Evolutionary conservation across 768 basidiomycete species (phyloP).

Genomic region (Kondoa malvinella): DNA sequence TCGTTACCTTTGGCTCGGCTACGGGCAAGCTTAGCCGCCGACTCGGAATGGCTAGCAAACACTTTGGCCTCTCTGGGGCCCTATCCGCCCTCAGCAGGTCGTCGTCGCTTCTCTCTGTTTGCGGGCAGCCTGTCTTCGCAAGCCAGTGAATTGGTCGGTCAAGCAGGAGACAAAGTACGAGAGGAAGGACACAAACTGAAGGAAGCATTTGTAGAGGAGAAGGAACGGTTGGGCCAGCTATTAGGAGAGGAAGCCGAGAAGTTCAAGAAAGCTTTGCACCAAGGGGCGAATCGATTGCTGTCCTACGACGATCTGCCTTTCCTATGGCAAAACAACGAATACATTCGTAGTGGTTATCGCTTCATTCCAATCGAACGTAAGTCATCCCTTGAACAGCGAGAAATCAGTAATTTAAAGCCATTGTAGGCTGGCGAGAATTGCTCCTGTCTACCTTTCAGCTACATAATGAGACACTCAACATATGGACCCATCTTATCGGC

Average conservation of each 20-base stretch:
- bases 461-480: constrained; percentile 28
- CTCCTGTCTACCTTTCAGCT: constrained; percentile 1
- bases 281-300: constrained; percentile 24
- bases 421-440: constrained; percentile 10
- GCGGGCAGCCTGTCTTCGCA: background rate
- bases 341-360: constrained; percentile 25
- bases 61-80: background rate
- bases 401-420: background rate
- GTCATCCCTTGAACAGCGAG: constrained; percentile 11
- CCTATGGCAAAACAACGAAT: constrained; percentile 29
- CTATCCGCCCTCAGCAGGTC: background rate
- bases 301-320: constrained; percentile 26
- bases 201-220: constrained; percentile 7
- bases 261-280: constrained; percentile 12
- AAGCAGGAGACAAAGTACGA: background rate
- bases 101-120: background rate
- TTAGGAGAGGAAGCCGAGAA: constrained; percentile 15
- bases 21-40: background rate
- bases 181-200: background rate
- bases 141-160: background rate
- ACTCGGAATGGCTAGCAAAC: background rate
- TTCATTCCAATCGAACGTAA: constrained; percentile 27
- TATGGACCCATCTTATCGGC: constrained; percentile 25
- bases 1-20: background rate
- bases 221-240: constrained; percentile 7